Evolutionary conservation across 306 rosid species (phyloP).

Genomic region (Prunus mira): DNA sequence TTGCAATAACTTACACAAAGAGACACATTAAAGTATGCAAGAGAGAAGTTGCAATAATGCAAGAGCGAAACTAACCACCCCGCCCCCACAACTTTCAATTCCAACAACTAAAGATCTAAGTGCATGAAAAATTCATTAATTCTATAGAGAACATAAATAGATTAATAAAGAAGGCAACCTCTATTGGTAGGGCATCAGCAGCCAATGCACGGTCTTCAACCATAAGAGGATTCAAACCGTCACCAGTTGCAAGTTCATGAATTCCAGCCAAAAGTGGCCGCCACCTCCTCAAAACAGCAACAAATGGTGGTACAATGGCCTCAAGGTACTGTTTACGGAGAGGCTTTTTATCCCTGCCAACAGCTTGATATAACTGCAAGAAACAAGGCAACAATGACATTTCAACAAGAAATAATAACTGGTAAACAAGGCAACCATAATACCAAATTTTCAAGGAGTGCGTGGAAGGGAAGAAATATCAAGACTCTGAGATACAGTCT

Average conservation of each 20-base stretch:
- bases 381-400: slow-evolving; percentile 15
- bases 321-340: slow-evolving; percentile 86
- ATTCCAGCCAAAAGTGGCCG: slow-evolving; percentile 89
- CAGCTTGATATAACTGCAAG: slow-evolving; percentile 83
- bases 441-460: background rate
- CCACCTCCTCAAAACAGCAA: slow-evolving; percentile 96
- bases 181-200: slow-evolving; percentile 71
- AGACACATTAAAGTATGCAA: background rate
- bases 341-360: slow-evolving; percentile 70
- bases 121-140: background rate
- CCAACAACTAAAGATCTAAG: background rate
- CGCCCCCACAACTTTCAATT: background rate
- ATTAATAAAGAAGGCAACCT: slow-evolving; percentile 41
- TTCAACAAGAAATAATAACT: slow-evolving; percentile 2
- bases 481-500: background rate
- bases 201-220: slow-evolving; percentile 70
- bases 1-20: background rate
- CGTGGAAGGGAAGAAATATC: slow-evolving; percentile 13
- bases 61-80: background rate
- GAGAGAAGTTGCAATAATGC: background rate
- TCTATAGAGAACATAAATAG: background rate
- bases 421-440: slow-evolving; percentile 14
- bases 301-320: slow-evolving; percentile 84
- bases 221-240: slow-evolving; percentile 77
- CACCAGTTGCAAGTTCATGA: slow-evolving; percentile 92